phyloP scores from a whole-genome alignment of 2,329 filamentous ascomycete genomes.

The Penicillium sp. region DNA sequence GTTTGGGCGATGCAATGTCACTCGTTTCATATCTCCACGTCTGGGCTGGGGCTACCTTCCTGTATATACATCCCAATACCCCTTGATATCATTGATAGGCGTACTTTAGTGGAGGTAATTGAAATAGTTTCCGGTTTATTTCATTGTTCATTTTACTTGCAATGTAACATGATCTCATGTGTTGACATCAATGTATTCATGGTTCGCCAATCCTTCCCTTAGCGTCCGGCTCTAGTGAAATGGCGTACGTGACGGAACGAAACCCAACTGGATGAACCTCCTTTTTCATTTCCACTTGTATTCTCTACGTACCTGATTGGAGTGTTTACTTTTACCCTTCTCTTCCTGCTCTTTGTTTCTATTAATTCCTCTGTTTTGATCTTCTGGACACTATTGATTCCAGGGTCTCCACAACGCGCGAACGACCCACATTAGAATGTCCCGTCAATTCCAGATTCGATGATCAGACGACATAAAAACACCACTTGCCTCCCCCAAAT shows the following conservation, averaged over 20 bases:
- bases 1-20: background rate
- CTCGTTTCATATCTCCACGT: constrained; percentile 4
- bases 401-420: constrained; percentile 1
- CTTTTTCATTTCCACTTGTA: background rate
- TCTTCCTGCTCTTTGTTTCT: background rate
- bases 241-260: constrained; percentile 12
- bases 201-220: background rate
- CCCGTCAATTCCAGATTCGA: constrained; percentile 21
- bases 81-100: constrained; percentile 17
- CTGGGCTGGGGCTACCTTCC: constrained; percentile 10
- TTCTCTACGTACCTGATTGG: background rate
- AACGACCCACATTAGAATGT: constrained; percentile 12
- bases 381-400: background rate
- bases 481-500: constrained; percentile 29
- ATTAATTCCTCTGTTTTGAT: background rate
- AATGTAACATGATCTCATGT: background rate
- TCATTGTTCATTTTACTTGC: background rate
- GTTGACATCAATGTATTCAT: background rate
- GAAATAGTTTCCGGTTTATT: background rate
- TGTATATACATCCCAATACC: constrained; percentile 27
- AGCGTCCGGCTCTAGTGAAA: constrained; percentile 5
- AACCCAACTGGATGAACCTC: constrained; percentile 9
- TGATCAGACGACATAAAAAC: constrained; percentile 26
- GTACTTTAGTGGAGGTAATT: constrained; percentile 16
- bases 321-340: constrained; percentile 1